Evolutionary conservation across 345 rosid species (phyloP).

Genomic region (Populus alba): DNA sequence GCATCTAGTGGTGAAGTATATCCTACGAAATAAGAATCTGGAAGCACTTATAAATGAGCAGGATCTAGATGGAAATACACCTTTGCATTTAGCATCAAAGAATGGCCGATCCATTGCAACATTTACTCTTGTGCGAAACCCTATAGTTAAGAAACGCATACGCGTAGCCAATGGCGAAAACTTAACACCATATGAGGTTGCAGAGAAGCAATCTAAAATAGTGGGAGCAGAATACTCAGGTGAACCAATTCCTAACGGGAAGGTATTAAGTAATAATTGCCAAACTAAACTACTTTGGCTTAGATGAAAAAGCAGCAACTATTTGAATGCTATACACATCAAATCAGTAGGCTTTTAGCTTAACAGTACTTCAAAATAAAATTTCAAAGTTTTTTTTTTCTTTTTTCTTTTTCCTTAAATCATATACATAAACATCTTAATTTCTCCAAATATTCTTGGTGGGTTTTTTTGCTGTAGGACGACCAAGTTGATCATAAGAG

Average conservation of each 20-base stretch:
- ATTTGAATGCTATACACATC: background rate
- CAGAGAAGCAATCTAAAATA: background rate
- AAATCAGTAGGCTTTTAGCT: background rate
- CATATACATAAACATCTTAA: too few species aligned
- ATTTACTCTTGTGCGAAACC: background rate
- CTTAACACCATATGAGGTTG: background rate
- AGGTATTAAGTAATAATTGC: background rate
- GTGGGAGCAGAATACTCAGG: background rate
- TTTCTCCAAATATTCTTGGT: background rate
- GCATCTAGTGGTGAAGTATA: background rate
- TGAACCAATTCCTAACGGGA: background rate
- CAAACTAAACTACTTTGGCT: background rate
- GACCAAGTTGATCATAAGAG: background rate
- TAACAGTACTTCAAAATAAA: background rate
- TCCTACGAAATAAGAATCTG: background rate
- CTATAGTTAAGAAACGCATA: background rate
- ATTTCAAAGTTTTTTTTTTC: too few species aligned
- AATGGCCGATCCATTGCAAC: background rate
- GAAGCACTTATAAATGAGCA: background rate
- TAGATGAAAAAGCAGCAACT: too few species aligned
- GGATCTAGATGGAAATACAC: constrained; percentile 5
- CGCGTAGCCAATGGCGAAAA: background rate
- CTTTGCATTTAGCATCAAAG: constrained; percentile 8
- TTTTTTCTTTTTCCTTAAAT: too few species aligned
- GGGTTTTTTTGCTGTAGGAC: background rate